These are phyloP conservation scores for Populus tomentosa DNA, from an alignment of 441 rosid species.

Conservation along the genomic window DNA sequence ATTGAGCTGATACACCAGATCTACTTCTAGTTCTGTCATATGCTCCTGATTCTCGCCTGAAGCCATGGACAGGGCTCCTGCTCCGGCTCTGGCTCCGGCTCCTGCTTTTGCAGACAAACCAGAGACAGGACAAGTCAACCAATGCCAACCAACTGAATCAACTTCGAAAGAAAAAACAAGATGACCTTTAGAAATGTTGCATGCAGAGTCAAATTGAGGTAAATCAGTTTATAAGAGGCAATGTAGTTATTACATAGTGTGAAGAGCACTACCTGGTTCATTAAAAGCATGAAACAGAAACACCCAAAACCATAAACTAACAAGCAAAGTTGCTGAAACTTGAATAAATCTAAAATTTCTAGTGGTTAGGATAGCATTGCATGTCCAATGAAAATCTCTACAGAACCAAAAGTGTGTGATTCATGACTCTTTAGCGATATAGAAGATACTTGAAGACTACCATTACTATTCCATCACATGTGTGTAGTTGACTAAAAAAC, in stretches of 20 bases:
- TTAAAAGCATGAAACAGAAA: background rate
- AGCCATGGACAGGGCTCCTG: slow-evolving; percentile 58
- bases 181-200: background rate
- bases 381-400: background rate
- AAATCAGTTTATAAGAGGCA: background rate
- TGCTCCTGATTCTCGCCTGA: slow-evolving; percentile 56
- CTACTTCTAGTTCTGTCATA: slow-evolving; percentile 58
- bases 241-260: background rate
- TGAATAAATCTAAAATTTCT: no score
- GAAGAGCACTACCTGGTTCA: background rate
- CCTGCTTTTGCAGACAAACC: slow-evolving; percentile 37
- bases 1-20: slow-evolving; percentile 43
- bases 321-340: background rate
- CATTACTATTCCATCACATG: background rate
- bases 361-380: background rate
- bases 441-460: background rate
- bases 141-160: background rate
- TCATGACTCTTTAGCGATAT: background rate
- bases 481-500: background rate
- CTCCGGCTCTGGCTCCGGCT: slow-evolving; percentile 72
- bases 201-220: background rate
- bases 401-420: background rate
- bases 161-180: background rate
- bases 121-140: background rate
- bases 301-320: background rate